phyloP scores from a whole-genome alignment of 2,329 filamentous ascomycete genomes.

The Monascus ruber region DNA sequence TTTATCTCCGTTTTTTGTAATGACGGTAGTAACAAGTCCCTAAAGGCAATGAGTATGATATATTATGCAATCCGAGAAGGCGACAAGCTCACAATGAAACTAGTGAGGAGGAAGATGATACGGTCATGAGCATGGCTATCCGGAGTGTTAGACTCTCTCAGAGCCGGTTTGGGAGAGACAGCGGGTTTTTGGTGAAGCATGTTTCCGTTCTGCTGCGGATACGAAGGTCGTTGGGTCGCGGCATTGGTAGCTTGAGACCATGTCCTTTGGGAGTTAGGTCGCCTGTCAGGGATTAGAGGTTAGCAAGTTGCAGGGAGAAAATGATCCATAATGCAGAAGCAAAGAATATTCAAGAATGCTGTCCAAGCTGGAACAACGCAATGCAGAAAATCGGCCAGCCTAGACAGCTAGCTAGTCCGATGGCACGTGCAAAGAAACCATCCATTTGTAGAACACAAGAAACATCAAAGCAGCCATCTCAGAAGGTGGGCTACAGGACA shows the following conservation, averaged over 20 bases:
- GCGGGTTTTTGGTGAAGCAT: conserved; percentile 33
- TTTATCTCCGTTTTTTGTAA: conserved; percentile 49
- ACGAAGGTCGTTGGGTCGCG: conserved; percentile 45
- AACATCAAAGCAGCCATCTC: background rate
- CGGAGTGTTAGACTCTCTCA: conserved; percentile 40
- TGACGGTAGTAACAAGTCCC: conserved; percentile 46
- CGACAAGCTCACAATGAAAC: conserved; percentile 43
- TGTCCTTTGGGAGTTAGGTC: conserved; percentile 46
- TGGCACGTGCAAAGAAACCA: background rate
- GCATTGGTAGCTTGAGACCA: conserved; percentile 52
- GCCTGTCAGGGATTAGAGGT: conserved; percentile 23
- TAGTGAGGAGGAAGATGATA: conserved; percentile 47
- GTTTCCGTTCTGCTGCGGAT: conserved; percentile 44
- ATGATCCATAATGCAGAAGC: conserved; percentile 1
- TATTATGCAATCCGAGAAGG: background rate
- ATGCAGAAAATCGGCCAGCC: background rate
- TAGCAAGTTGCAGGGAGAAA: conserved; percentile 7
- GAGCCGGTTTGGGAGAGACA: conserved; percentile 25
- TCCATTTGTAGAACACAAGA: background rate
- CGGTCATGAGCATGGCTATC: conserved; percentile 51
- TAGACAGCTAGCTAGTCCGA: background rate
- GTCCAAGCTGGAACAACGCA: background rate
- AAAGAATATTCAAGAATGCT: background rate
- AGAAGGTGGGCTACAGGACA: background rate
- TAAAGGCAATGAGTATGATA: conserved; percentile 20